These are phyloP conservation scores for Rehmannia glutinosa DNA, from an alignment of 257 asterid species.

Conservation along the genomic window DNA sequence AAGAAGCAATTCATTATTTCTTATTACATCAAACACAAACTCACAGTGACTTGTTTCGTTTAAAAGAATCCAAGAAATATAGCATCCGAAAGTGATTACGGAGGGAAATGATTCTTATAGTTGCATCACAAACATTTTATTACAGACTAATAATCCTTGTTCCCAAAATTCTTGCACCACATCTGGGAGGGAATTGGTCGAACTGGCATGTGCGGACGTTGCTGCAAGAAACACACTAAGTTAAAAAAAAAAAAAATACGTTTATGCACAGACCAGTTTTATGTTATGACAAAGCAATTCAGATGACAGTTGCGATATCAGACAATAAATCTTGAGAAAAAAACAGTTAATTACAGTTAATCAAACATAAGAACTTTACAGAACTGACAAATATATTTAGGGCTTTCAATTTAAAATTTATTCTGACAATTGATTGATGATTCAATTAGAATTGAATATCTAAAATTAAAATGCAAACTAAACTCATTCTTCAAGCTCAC, in stretches of 20 bases:
- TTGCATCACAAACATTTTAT: slow-evolving; percentile 16
- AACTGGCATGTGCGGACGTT: slow-evolving; percentile 48
- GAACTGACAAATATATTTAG: not conserved
- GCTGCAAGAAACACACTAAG: slow-evolving; percentile 28
- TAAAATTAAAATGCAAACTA: too few species aligned
- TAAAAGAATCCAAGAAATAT: slow-evolving; percentile 18
- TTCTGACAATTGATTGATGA: too few species aligned
- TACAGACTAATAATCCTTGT: slow-evolving; percentile 33
- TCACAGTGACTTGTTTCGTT: slow-evolving; percentile 17
- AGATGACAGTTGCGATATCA: not conserved
- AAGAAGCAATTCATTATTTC: slow-evolving; percentile 6
- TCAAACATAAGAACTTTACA: not conserved
- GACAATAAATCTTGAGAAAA: not conserved
- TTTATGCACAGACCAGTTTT: not conserved
- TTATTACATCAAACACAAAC: slow-evolving; percentile 32
- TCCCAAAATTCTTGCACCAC: slow-evolving; percentile 53
- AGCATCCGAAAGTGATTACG: not conserved
- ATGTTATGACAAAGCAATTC: not conserved
- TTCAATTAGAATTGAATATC: too few species aligned
- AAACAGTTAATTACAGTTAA: not conserved
- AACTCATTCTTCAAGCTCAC: too few species aligned
- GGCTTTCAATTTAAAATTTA: not conserved
- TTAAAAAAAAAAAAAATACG: not conserved
- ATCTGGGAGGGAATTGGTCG: slow-evolving; percentile 48
- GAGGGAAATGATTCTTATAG: slow-evolving; percentile 13